Conservation (phyloP, 345 rosid genomes). For the Anacardium occidentale region DNA sequence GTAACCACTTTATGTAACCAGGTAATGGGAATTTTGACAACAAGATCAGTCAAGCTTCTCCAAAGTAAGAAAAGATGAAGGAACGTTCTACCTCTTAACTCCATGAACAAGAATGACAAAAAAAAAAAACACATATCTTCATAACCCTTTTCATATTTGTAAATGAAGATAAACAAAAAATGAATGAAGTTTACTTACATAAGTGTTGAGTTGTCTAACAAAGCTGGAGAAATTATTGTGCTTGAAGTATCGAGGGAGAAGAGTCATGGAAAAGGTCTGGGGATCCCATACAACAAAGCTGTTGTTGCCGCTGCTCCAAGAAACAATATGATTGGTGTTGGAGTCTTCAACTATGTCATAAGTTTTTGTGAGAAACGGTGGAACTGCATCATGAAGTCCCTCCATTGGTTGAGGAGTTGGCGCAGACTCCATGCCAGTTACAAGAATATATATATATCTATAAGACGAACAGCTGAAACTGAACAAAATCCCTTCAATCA, state of each 20-base stretch:
- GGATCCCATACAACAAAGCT: conserved; percentile 80
- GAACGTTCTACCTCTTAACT: background rate
- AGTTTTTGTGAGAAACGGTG: conserved; percentile 73
- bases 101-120: conserved; percentile 5
- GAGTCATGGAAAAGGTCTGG: conserved; percentile 47
- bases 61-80: background rate
- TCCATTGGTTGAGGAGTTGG: conserved; percentile 58
- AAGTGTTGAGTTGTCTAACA: conserved; percentile 77
- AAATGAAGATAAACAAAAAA: background rate
- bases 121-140: background rate
- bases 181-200: conserved; percentile 45
- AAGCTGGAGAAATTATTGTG: conserved; percentile 87
- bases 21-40: background rate
- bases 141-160: background rate
- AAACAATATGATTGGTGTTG: conserved; percentile 54
- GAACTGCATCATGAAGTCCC: conserved; percentile 57
- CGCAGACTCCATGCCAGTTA: background rate
- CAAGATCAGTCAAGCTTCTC: conserved; percentile 1
- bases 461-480: background rate
- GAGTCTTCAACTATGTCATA: conserved; percentile 65
- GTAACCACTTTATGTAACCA: conserved; percentile 20
- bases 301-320: conserved; percentile 67
- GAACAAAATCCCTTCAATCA: background rate
- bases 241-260: conserved; percentile 68
- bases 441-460: no score